These are phyloP conservation scores for Phialemoniopsis sp. DNA, from an alignment of 2,329 filamentous ascomycete species.

Conservation along the genomic window DNA sequence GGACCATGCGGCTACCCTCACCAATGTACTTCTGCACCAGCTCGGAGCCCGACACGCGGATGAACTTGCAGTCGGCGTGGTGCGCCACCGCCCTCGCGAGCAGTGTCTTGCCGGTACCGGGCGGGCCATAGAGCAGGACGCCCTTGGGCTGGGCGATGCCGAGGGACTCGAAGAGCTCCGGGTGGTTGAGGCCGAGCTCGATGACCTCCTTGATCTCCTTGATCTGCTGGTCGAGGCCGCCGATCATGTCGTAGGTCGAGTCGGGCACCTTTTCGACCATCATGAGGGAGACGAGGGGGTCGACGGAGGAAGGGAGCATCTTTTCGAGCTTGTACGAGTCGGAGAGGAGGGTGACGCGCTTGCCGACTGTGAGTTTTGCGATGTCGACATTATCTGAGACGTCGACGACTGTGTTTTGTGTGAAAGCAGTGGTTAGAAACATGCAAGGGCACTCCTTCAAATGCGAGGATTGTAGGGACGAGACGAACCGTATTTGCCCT, in stretches of 20 bases:
- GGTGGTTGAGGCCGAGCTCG: slow-evolving; percentile 96
- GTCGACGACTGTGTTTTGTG: slow-evolving; percentile 70
- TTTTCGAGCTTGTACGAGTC: slow-evolving; percentile 99
- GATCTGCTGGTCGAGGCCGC: slow-evolving; percentile 96
- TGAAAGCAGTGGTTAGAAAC: neutral
- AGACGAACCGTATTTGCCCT: slow-evolving; percentile 93
- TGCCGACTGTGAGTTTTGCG: slow-evolving; percentile 91
- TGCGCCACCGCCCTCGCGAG: slow-evolving; percentile 94
- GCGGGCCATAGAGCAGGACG: slow-evolving; percentile 92
- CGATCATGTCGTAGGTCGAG: slow-evolving; percentile 99
- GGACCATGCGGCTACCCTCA: slow-evolving; percentile 96
- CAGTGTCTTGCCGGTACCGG: slow-evolving; percentile 94
- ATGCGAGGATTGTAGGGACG: neutral
- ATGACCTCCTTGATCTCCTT: slow-evolving; percentile 99
- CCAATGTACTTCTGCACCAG: slow-evolving; percentile 99
- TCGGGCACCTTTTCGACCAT: slow-evolving; percentile 99
- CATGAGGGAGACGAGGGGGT: slow-evolving; percentile 98
- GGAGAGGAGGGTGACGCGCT: slow-evolving; percentile 92
- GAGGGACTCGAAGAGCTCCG: slow-evolving; percentile 97
- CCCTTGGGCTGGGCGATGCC: slow-evolving; percentile 98
- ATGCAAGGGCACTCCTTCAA: too few relatives aligned
- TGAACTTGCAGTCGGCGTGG: slow-evolving; percentile 99
- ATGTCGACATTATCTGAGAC: slow-evolving; percentile 93
- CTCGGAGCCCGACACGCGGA: slow-evolving; percentile 92
- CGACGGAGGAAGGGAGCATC: slow-evolving; percentile 95